Conservation (phyloP, 805 yeast species). For the Pichia nanzhaoensis region DNA sequence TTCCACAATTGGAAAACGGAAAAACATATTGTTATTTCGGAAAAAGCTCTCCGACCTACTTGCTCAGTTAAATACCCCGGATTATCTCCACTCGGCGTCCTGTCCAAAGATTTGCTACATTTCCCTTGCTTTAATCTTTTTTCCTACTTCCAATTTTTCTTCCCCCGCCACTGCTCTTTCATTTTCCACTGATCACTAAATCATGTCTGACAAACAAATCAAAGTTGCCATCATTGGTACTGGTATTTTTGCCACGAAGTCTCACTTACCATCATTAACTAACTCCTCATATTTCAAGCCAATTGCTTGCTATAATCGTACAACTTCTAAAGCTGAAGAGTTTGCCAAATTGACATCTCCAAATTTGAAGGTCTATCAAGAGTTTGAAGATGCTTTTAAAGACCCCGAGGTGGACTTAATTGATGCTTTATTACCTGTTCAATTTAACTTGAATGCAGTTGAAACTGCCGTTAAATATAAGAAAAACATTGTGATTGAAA, state of each 20-base stretch:
- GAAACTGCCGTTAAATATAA: constrained; percentile 62
- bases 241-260: constrained; percentile 81
- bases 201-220: constrained; percentile 16
- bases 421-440: constrained; percentile 88
- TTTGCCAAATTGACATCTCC: constrained; percentile 57
- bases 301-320: constrained; percentile 74
- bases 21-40: too few species aligned
- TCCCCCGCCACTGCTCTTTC: too few species aligned
- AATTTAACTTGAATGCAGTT: constrained; percentile 63
- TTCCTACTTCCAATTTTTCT: neutral
- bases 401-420: constrained; percentile 68
- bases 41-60: neutral
- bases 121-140: neutral
- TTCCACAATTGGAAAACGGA: too few species aligned
- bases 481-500: constrained; percentile 79
- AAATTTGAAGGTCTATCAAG: constrained; percentile 47
- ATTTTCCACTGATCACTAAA: too few species aligned
- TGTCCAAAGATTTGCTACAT: neutral
- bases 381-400: constrained; percentile 55
- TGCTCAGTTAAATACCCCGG: neutral
- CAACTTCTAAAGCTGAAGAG: constrained; percentile 71
- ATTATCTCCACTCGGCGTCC: neutral
- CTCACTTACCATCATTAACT: constrained; percentile 70
- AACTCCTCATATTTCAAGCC: constrained; percentile 48
- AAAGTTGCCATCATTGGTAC: constrained; percentile 72